These are phyloP conservation scores for Phytopythium boreale DNA, from an alignment of 352 stramenopile genomes.

Conservation along the genomic window DNA sequence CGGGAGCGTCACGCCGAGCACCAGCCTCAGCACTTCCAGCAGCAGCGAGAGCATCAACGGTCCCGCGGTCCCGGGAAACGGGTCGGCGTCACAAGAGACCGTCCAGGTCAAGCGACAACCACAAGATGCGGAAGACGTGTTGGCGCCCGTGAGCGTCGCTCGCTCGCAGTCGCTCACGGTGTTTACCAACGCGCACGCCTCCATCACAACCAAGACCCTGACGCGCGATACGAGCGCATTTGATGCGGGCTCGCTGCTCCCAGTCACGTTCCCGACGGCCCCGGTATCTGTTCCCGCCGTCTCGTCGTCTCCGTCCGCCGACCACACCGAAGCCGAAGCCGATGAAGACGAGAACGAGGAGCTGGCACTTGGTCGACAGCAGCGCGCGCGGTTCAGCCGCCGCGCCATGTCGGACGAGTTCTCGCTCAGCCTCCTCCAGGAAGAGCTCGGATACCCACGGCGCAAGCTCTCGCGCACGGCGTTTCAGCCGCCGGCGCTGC, in stretches of 20 bases:
- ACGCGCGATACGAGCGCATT: slow-evolving; percentile 5
- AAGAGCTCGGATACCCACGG: slow-evolving; percentile 73
- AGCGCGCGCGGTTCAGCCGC: slow-evolving; percentile 21
- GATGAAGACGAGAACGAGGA: slow-evolving; percentile 25
- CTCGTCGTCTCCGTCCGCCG: not conserved
- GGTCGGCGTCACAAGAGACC: not conserved
- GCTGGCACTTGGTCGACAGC: slow-evolving; percentile 21
- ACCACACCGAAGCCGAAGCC: not conserved
- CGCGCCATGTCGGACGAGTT: slow-evolving; percentile 61
- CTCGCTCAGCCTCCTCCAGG: slow-evolving; percentile 57
- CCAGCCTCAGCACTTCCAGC: slow-evolving; percentile 7
- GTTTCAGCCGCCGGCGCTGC: slow-evolving; percentile 1
- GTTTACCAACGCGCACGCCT: slow-evolving; percentile 11
- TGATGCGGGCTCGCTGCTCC: slow-evolving; percentile 14
- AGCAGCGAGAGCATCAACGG: slow-evolving; percentile 8
- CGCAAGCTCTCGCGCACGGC: slow-evolving; percentile 17
- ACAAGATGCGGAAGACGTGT: slow-evolving; percentile 8
- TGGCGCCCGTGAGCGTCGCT: slow-evolving; percentile 21
- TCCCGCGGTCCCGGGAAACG: not conserved
- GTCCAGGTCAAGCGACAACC: not conserved
- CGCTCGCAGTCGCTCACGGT: slow-evolving; percentile 46
- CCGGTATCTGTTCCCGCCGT: not conserved
- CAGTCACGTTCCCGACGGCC: slow-evolving; percentile 1
- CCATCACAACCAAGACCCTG: slow-evolving; percentile 20
- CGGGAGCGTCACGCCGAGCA: slow-evolving; percentile 2